Evolutionary conservation across 805 yeast species (phyloP).

Genomic region (Metahyphopichia silvanorum): DNA sequence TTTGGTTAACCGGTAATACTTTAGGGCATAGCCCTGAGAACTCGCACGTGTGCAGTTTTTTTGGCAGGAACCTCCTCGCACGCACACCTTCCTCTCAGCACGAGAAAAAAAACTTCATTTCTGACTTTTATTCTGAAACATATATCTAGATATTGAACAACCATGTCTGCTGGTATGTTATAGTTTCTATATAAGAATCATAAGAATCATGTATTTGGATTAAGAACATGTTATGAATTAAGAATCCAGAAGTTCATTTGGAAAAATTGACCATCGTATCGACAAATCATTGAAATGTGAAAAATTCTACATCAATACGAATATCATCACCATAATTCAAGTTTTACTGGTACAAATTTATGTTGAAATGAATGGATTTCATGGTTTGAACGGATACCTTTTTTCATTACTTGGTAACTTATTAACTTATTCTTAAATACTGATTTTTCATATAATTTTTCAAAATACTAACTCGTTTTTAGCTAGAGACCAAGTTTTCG

Average conservation of each 20-base stretch:
- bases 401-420: not conserved
- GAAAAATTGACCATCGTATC: too few relatives aligned
- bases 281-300: too few relatives aligned
- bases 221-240: too few relatives aligned
- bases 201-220: too few relatives aligned
- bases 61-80: not conserved
- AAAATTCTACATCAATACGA: too few relatives aligned
- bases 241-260: too few relatives aligned
- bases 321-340: too few relatives aligned
- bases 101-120: constrained; percentile 1
- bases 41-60: not conserved
- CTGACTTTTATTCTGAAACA: constrained; percentile 1
- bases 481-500: constrained; percentile 97
- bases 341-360: constrained; percentile 11
- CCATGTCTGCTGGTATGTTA: constrained; percentile 36
- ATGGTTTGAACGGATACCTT: not conserved
- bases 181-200: too few relatives aligned
- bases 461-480: constrained; percentile 7
- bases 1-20: too few relatives aligned
- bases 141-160: constrained; percentile 6
- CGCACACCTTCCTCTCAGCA: not conserved
- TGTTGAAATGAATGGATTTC: constrained; percentile 10
- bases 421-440: not conserved
- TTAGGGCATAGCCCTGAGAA: too few relatives aligned
- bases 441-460: too few relatives aligned